phyloP scores from a whole-genome alignment of 495 filamentous ascomycete genomes.

The Schizothecium vesticola region DNA sequence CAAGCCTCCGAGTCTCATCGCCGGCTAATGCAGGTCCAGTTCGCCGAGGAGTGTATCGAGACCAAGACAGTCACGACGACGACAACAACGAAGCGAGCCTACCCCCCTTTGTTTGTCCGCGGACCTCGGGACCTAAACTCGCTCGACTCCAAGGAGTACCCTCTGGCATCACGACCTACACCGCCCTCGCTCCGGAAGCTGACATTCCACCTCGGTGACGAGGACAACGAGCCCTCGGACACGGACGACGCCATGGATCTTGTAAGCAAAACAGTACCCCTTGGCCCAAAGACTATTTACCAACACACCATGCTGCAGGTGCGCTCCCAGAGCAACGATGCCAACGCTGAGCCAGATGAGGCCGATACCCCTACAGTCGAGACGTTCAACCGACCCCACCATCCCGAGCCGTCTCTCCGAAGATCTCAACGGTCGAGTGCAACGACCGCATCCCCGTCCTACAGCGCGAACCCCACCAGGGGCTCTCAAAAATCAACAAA shows the following conservation, averaged over 20 bases:
- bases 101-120: conserved; percentile 75
- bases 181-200: conserved; percentile 69
- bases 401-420: conserved; percentile 20
- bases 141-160: conserved; percentile 84
- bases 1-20: conserved; percentile 29
- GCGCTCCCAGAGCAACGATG: conserved; percentile 30
- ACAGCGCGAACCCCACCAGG: conserved; percentile 23
- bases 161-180: conserved; percentile 74
- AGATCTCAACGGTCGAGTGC: conserved; percentile 21
- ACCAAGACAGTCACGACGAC: conserved; percentile 82
- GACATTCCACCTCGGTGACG: conserved; percentile 56
- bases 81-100: conserved; percentile 84
- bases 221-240: conserved; percentile 54
- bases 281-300: neutral
- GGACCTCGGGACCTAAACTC: conserved; percentile 66
- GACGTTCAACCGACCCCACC: conserved; percentile 18
- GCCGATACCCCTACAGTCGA: conserved; percentile 27
- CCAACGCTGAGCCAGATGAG: conserved; percentile 31
- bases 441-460: conserved; percentile 20
- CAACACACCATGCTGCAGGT: conserved; percentile 14
- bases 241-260: conserved; percentile 54
- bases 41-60: conserved; percentile 53
- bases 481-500: conserved; percentile 26
- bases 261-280: conserved; percentile 7
- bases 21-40: conserved; percentile 42